Evolutionary conservation across 1,284 basidiomycete species (phyloP), one percentile per base, ranked within the genome.

Genomic region (Cutaneotrichosporon cutaneum): DNA sequence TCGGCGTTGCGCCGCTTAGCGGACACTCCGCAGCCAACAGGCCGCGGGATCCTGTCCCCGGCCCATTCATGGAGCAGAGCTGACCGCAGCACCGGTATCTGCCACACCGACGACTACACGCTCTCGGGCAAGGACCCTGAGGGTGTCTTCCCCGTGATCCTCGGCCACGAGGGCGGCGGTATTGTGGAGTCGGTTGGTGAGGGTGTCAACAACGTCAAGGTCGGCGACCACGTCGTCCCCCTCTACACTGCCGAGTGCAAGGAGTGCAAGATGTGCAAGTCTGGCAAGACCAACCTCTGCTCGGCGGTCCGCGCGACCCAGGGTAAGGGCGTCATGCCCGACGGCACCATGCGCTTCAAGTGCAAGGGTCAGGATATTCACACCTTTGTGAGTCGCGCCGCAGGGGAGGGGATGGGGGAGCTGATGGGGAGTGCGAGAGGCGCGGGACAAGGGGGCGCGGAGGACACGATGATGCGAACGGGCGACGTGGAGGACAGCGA

Each of bases 221-320:
- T 85, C 48, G 93, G 92, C 50, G 92, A 95, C 77, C 93, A 94
- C 83, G 94, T 98, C 70, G 87, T 98, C 67, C 92, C 94, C 32
- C 85, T 95, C 56, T 95, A 94, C 78, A 95, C 91, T 54, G 92
- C 92, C 91, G 94, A 97, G 80, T 97, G 94, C 78, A 85, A 86
- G 55, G 88, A 97, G 81, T 97, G 94, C 83, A 95, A 95, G 80
- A 98, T 98, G 83, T 99, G 95, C 86, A 95, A 89, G 82, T 94
- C 91, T 61, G 96, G 95, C 66, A 99, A 98, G 85, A 99, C 95
- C 64, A 99, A 98, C 81, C 85, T 96, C 50, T 96, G 93, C 75
- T 89, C 91, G 62, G 86, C 87, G 82, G 94, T 97, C 53, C 90
- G 94, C 66, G 83, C 90, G 8, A 97, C 94, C 4, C 94, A 98